These are phyloP conservation scores for Neurospora sp. DNA, from an alignment of 495 filamentous ascomycete species.

Conservation along the genomic window DNA sequence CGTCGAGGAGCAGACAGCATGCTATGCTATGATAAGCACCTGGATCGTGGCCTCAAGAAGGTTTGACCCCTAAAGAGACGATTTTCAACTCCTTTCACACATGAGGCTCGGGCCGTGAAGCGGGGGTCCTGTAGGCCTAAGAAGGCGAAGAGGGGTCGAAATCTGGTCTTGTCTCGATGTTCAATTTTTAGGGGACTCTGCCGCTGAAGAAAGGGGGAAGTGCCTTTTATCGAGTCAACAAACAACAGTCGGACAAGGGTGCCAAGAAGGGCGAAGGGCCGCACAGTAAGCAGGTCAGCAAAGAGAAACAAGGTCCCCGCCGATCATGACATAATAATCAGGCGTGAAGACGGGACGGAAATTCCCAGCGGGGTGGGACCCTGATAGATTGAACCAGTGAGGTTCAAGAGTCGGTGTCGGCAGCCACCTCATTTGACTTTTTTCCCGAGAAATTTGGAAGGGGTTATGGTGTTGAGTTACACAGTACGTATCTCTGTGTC, in stretches of 20 bases:
- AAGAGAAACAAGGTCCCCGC: not conserved
- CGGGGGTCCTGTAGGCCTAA: not conserved
- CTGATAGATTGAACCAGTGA: not conserved
- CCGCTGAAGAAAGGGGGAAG: not conserved
- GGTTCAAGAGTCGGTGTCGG: not conserved
- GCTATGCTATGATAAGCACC: not conserved
- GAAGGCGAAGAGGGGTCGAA: not conserved
- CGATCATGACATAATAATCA: conserved; percentile 11
- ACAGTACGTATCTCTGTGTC: not conserved
- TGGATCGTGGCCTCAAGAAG: not conserved
- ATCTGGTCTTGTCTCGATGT: not conserved
- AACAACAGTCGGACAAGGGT: not conserved
- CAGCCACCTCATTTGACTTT: not conserved
- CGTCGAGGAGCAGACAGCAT: not conserved
- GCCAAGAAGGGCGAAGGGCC: not conserved
- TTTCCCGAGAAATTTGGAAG: not conserved
- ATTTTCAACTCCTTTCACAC: not conserved
- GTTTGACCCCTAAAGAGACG: not conserved
- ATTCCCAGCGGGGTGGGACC: not conserved
- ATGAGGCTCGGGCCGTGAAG: not conserved
- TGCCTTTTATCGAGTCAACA: not conserved
- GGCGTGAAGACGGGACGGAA: not conserved
- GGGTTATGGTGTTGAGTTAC: not conserved
- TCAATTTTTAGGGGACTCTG: not conserved
- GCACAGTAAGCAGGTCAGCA: not conserved